These are phyloP conservation scores for Pyrenochaeta sp. DNA, from an alignment of 2,329 filamentous ascomycete species.

Conservation along the genomic window DNA sequence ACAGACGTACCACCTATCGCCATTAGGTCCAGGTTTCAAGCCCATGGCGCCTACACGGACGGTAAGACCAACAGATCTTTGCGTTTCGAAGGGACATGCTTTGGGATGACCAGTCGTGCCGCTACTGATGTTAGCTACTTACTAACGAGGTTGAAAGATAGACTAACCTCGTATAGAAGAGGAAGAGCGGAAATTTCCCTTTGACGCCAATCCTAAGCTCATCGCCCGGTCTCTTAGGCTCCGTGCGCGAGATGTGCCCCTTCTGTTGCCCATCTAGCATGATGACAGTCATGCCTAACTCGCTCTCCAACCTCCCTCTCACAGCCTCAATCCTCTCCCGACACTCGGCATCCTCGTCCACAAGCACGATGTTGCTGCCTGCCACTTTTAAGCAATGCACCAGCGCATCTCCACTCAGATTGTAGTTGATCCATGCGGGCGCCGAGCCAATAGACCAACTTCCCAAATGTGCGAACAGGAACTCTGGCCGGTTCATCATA, in stretches of 20 bases:
- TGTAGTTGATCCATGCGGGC: slow-evolving; percentile 76
- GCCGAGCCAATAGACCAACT: slow-evolving; percentile 72
- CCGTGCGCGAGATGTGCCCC: slow-evolving; percentile 57
- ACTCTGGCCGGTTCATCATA: slow-evolving; percentile 73
- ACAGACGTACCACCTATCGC: slow-evolving; percentile 75
- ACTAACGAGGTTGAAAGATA: background rate
- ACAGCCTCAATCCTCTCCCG: slow-evolving; percentile 65
- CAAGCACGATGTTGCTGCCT: slow-evolving; percentile 57
- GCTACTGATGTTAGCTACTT: slow-evolving; percentile 48
- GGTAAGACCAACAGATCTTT: slow-evolving; percentile 54
- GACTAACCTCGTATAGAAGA: slow-evolving; percentile 73
- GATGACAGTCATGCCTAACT: slow-evolving; percentile 67
- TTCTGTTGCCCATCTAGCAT: slow-evolving; percentile 61
- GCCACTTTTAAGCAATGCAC: slow-evolving; percentile 71
- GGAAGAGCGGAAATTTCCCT: slow-evolving; percentile 64
- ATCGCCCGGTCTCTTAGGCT: slow-evolving; percentile 63
- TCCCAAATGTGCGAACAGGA: slow-evolving; percentile 71
- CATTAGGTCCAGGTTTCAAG: slow-evolving; percentile 50
- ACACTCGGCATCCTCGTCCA: slow-evolving; percentile 60
- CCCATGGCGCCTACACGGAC: slow-evolving; percentile 47
- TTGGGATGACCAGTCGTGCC: slow-evolving; percentile 81
- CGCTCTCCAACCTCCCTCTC: slow-evolving; percentile 57
- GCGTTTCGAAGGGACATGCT: slow-evolving; percentile 68
- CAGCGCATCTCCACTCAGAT: slow-evolving; percentile 69
- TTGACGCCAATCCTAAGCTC: slow-evolving; percentile 62